These are phyloP conservation scores for Grammothele lineata DNA, from an alignment of 768 basidiomycete genomes.

Conservation along the genomic window DNA sequence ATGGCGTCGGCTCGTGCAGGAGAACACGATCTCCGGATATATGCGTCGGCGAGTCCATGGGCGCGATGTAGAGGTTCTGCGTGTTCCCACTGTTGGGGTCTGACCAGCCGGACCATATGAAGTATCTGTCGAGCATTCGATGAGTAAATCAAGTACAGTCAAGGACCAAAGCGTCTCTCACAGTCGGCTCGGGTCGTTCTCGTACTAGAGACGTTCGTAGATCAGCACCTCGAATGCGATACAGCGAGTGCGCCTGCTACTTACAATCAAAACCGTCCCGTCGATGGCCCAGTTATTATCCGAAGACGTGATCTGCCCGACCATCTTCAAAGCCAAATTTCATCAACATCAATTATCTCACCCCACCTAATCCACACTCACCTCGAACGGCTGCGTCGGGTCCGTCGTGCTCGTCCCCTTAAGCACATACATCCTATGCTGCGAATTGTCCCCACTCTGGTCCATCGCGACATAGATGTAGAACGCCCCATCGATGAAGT, in stretches of 20 bases:
- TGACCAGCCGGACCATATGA: conserved; percentile 2
- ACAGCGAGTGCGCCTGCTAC: background rate
- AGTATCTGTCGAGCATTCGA: too few species aligned
- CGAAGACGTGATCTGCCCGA: background rate
- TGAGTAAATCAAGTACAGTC: too few species aligned
- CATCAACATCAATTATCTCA: background rate
- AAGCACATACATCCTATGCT: conserved; percentile 1
- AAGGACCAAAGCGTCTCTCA: too few species aligned
- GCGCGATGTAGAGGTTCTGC: conserved; percentile 2
- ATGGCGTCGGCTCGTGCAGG: conserved; percentile 1
- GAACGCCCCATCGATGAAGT: background rate
- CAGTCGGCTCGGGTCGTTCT: conserved; percentile 1
- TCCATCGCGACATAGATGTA: conserved; percentile 3
- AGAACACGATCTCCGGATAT: background rate
- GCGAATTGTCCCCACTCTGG: background rate
- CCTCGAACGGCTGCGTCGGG: conserved; percentile 1
- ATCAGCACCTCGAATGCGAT: too few species aligned
- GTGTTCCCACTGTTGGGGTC: background rate
- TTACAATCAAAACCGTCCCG: background rate
- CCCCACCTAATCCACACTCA: background rate
- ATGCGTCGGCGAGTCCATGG: background rate
- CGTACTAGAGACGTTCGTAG: background rate
- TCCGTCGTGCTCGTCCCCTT: background rate
- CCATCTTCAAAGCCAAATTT: background rate
- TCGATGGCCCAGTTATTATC: conserved; percentile 4